Conservation (phyloP, 1,284 basidiomycete genomes). For the Ceratobasidium sp. region DNA sequence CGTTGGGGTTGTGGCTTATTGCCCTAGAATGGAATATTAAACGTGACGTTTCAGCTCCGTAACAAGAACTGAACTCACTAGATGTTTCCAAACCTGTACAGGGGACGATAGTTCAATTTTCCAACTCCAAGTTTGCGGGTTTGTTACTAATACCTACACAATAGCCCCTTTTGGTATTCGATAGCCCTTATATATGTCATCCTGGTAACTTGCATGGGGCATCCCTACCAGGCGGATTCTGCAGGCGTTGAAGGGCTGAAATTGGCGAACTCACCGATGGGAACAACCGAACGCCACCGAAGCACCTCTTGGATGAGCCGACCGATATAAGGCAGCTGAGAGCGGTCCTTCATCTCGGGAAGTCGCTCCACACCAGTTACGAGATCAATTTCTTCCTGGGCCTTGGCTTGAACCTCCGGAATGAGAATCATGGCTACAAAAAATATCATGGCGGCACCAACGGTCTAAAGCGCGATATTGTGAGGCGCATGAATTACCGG, state of each 20-base stretch:
- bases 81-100: slow-evolving; percentile 56
- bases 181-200: slow-evolving; percentile 57
- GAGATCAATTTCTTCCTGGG: slow-evolving; percentile 15
- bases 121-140: not conserved
- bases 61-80: not conserved
- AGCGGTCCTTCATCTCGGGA: not conserved
- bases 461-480: too few relatives aligned
- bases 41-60: not conserved
- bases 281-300: slow-evolving; percentile 1
- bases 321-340: not conserved
- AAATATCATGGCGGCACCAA: not conserved
- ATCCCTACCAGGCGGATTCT: slow-evolving; percentile 51
- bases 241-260: not conserved
- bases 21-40: slow-evolving; percentile 59
- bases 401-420: slow-evolving; percentile 5
- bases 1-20: slow-evolving; percentile 60
- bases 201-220: slow-evolving; percentile 55
- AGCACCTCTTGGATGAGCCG: slow-evolving; percentile 19
- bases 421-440: slow-evolving; percentile 8
- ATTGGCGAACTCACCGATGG: not conserved
- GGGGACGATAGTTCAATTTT: slow-evolving; percentile 58
- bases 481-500: too few relatives aligned
- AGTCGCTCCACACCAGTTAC: not conserved
- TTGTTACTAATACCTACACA: not conserved
- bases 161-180: slow-evolving; percentile 56